Percentiles rank a stretch among this genome's conserved stretches.
Evolutionary conservation across 2,329 filamentous ascomycete genomes (phyloP).

Genomic region (Orbilia blumenaviensis): DNA sequence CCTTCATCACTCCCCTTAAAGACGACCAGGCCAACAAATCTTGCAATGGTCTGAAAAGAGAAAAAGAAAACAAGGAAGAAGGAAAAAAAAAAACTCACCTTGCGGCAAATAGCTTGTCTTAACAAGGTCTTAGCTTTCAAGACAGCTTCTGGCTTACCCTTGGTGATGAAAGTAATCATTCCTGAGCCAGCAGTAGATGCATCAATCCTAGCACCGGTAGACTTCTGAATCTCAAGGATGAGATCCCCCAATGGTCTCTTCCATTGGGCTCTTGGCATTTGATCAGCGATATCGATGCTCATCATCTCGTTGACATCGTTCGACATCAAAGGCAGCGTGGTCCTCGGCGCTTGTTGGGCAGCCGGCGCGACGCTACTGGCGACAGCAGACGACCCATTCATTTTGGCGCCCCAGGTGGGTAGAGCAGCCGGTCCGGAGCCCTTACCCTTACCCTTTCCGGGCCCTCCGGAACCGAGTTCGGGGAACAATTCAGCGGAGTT

Average conservation of each 20-base stretch:
- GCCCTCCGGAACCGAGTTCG: conserved; percentile 73
- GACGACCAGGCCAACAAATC: conserved; percentile 50
- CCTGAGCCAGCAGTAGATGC: conserved; percentile 75
- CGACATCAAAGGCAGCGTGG: conserved; percentile 55
- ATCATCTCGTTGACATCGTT: conserved; percentile 68
- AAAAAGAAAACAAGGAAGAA: not conserved
- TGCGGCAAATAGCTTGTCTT: conserved; percentile 84
- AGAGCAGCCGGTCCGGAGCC: conserved; percentile 71
- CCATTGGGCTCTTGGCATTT: conserved; percentile 78
- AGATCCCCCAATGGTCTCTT: conserved; percentile 87
- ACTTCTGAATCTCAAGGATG: conserved; percentile 89
- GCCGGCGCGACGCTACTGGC: conserved; percentile 66
- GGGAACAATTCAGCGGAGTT: conserved; percentile 92
- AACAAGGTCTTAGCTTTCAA: conserved; percentile 89
- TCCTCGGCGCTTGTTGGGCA: conserved; percentile 68
- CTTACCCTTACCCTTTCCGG: conserved; percentile 50
- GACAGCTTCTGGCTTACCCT: conserved; percentile 73
- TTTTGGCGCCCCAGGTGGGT: conserved; percentile 80
- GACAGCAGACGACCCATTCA: conserved; percentile 64
- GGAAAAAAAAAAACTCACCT: conserved; percentile 66
- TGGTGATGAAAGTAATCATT: conserved; percentile 81
- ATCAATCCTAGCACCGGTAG: conserved; percentile 84
- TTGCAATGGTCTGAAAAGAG: not conserved
- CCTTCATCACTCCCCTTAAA: not conserved
- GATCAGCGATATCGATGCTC: conserved; percentile 77